Percentiles rank a stretch among this genome's conserved stretches.
These are phyloP conservation scores for Eucalyptus tenuipes DNA, from an alignment of 345 rosid species.

Conservation along the genomic window DNA sequence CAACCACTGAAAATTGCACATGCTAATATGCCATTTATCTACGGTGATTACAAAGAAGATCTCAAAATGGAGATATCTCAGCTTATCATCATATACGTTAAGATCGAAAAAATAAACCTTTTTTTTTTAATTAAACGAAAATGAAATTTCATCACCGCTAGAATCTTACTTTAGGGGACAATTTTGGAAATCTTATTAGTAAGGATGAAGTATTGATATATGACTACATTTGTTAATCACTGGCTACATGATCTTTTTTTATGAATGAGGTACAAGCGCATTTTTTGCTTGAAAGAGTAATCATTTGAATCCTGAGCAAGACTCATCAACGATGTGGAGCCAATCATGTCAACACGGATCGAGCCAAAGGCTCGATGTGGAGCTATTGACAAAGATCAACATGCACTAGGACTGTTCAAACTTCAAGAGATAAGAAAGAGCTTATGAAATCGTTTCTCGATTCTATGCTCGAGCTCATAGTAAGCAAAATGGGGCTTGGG, in stretches of 20 bases:
- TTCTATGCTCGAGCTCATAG: not conserved
- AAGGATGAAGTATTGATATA: not conserved
- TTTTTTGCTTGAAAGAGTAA: not conserved
- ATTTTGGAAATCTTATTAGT: not conserved
- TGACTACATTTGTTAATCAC: not conserved
- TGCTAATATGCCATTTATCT: rapidly evolving
- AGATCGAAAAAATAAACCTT: not conserved
- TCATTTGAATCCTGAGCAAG: not conserved
- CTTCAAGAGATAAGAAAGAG: not conserved
- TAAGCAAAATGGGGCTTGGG: not conserved
- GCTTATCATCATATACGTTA: not conserved
- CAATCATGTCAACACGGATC: not conserved
- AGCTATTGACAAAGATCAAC: rapidly evolving
- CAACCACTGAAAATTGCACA: not conserved
- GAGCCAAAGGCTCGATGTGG: not conserved
- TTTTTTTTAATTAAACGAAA: not conserved
- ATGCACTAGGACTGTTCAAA: rapidly evolving
- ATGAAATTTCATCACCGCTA: not conserved
- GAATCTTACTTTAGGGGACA: not conserved
- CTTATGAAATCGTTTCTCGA: not conserved
- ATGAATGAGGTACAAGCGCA: not conserved
- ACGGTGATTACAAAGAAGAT: not conserved
- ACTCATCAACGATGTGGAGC: not conserved
- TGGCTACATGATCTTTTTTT: not conserved
- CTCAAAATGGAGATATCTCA: not conserved